Base-by-base conservation (phyloP, 495 filamentous ascomycete genomes). In the Penicillium manginii region DNA sequence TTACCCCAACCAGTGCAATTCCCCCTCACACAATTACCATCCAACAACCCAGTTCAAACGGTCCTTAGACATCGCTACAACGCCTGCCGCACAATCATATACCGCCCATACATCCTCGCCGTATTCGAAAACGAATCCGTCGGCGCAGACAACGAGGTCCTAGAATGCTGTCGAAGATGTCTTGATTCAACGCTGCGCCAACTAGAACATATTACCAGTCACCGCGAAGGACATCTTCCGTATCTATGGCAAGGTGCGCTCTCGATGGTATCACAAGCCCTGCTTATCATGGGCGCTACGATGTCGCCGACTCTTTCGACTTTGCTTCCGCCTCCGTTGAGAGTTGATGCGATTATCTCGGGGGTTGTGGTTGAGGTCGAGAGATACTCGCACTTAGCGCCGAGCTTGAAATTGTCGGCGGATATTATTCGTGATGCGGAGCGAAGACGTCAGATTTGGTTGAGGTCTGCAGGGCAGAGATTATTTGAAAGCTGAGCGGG, bases 201-300 rank as follows among this genome's bases (percentile, higher is more conserved):
- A 73, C 79, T 92, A 54, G 89, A 92, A 73, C 82, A 91, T 65
- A 87, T 92, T 63, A 83, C 83, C 52, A 88, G 86, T 54, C 90
- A 92, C 77, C 89, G 91, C 64, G 89, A 88, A 63, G 90, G 90
- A 55, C 90, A 92, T 63, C 87, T 93, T 71, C 90, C 89, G n/a
- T 92, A 92, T 73, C 81, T 92, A 15, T 92, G 89, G 88, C 89
- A 92, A 75, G 90, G 90, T 33, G 90, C 90, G 2, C 79, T 93
- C 43, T 91, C 87, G 50, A 88, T 93, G 65, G 88, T 92, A 22
- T 91, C 88, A 8, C 90, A 93, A 73, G 87, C 88, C 2, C 77
- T 92, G 31, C 72, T 93, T 39, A 84, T 93, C 35, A 93, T 92
- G 90, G 89, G 89, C 7, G 89, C 89, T 50, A 92, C 86, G 17